A percentile compares a stretch with the other conserved stretches of the same genome.
Conservation (phyloP, 345 rosid genomes). For the Theobroma cacao region DNA sequence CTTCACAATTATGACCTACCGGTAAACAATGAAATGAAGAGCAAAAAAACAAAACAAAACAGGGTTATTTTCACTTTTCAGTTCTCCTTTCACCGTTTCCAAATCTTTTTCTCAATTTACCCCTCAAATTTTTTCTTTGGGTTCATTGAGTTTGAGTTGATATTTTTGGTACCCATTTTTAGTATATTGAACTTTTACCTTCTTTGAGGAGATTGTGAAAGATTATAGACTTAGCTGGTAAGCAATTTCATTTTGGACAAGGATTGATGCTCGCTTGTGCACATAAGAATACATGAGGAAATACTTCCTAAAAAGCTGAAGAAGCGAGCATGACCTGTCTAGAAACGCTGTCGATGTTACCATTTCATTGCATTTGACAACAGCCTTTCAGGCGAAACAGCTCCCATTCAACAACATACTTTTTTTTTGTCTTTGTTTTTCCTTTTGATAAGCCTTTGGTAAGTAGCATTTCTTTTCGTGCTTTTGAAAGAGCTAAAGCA, state of each 20-base stretch:
- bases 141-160: too few relatives aligned
- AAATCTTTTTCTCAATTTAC: too few relatives aligned
- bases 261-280: background rate
- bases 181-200: too few relatives aligned
- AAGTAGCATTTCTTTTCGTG: background rate
- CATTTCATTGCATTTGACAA: conserved; percentile 4
- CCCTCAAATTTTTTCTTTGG: too few relatives aligned
- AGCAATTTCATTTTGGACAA: background rate
- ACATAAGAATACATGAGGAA: background rate
- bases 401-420: background rate
- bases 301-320: background rate
- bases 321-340: background rate
- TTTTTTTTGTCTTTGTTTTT: background rate
- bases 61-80: too few relatives aligned
- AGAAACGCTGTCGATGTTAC: conserved; percentile 10
- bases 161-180: too few relatives aligned
- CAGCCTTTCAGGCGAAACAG: conserved; percentile 10
- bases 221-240: background rate
- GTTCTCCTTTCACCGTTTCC: too few relatives aligned
- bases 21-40: too few relatives aligned
- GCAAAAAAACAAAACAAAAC: too few relatives aligned
- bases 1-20: too few relatives aligned
- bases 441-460: background rate
- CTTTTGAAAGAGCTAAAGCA: background rate
- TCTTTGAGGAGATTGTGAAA: background rate